Base-by-base conservation (phyloP, 768 basidiomycete species). In the Terana coerulea region DNA sequence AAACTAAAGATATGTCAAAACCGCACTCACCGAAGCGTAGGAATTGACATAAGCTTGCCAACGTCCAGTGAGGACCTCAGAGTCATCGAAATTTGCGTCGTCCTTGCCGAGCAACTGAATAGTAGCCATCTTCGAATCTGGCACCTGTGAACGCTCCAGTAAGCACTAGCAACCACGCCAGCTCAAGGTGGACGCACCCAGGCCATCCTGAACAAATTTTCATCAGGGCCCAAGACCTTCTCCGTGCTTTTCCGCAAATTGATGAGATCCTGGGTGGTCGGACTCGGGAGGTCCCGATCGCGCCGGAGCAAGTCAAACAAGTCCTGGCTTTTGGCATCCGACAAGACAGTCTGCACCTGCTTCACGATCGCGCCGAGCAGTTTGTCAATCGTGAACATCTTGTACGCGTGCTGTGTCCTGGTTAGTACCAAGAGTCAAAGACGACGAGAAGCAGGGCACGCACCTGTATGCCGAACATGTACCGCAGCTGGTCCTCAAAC, bases 331-430 rank as follows among this genome's bases (percentile, higher is more conserved):
- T 82, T 84, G 2, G 76, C 61, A 57, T 90, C 89, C 1, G 76
- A 65, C n/a, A 88, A 72, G 28, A 86, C 71, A n/a, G 75, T 65
- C 62, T 91, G 88, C 8, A 82, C 79, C 72, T 95, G 92, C 64
- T 97, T 98, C 68, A 99, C 84, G 54, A 98, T 77, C 1, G 83
- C 76, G 1, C 88, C 88, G 36, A 98, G 78, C 30, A 98, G 75
- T 67, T 97, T 94, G 70, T 99, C 95, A 22, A 97, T 74, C 0
- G 95, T 98, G 68, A 97, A 99, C 61, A 93, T 80, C 63, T 86
- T 87, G 67, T 91, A 98, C 0, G 84, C 84, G 24, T 89, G 75
- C 86, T 88, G 54, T 3, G 35, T 22, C 15, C 9, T 33, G 12
- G 9, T n/a, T 28, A 37, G 45, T 29, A 2, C n/a, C 26, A 21